These are phyloP conservation scores for Avena eriantha DNA, from an alignment of 176 grass and related monocot genomes.

Conservation along the genomic window DNA sequence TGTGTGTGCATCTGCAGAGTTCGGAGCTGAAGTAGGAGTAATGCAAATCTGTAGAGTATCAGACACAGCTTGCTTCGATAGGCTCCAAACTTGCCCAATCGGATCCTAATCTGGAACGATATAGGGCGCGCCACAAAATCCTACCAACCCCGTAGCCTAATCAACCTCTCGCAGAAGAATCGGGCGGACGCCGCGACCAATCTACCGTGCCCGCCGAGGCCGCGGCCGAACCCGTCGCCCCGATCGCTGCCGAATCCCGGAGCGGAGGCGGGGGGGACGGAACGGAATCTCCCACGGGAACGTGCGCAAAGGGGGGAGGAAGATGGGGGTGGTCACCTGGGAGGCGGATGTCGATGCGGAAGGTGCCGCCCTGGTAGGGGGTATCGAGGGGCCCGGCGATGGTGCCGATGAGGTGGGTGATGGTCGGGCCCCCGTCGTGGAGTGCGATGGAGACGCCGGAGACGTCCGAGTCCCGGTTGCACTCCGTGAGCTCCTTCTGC, in stretches of 20 bases:
- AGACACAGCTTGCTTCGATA: neutral
- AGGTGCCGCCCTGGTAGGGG: slow-evolving; percentile 94
- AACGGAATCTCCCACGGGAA: neutral
- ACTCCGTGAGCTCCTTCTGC: slow-evolving; percentile 97
- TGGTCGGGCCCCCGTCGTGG: slow-evolving; percentile 74
- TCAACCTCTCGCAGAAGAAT: neutral
- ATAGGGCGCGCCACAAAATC: neutral
- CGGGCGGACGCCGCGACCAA: neutral
- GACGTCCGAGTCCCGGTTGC: slow-evolving; percentile 74
- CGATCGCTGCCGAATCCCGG: neutral
- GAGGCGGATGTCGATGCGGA: slow-evolving; percentile 87
- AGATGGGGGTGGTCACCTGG: slow-evolving; percentile 37
- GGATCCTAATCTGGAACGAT: slow-evolving; percentile 17
- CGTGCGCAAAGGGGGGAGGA: neutral
- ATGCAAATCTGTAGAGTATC: neutral
- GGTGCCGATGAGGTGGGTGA: slow-evolving; percentile 85
- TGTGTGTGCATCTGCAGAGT: neutral
- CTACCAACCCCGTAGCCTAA: neutral
- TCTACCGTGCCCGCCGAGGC: neutral
- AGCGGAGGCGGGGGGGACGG: neutral
- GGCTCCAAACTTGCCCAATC: neutral
- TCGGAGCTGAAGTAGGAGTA: neutral
- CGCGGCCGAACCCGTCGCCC: neutral
- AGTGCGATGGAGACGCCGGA: slow-evolving; percentile 89
- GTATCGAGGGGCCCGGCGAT: slow-evolving; percentile 80